phyloP scores from a whole-genome alignment of 495 filamentous ascomycete genomes.

The Geoglossum glabrum region DNA sequence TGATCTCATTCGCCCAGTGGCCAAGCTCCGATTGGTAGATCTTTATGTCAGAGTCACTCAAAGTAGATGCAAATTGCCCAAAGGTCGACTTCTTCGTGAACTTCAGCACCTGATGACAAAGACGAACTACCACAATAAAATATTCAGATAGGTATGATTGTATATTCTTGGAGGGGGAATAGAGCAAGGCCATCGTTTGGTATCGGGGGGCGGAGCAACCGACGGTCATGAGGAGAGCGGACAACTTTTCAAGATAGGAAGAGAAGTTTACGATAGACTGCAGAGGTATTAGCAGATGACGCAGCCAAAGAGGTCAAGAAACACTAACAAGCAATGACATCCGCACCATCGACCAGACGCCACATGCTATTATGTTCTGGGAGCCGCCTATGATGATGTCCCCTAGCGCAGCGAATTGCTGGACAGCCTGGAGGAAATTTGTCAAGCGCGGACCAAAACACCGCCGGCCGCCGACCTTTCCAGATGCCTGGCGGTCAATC shows the following conservation, averaged over 20 bases:
- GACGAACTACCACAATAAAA: slow-evolving; percentile 22
- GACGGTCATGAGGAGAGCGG: slow-evolving; percentile 21
- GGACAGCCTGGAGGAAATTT: slow-evolving; percentile 22
- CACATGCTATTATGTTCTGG: slow-evolving; percentile 26
- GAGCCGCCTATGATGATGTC: slow-evolving; percentile 24
- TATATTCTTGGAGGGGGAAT: slow-evolving; percentile 20
- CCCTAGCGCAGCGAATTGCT: slow-evolving; percentile 24
- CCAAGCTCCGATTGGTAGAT: slow-evolving; percentile 19
- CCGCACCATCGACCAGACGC: slow-evolving; percentile 24
- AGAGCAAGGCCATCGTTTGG: slow-evolving; percentile 21
- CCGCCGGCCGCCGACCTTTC: slow-evolving; percentile 12
- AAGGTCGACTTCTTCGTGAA: slow-evolving; percentile 19
- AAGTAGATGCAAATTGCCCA: slow-evolving; percentile 15
- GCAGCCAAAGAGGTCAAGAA: slow-evolving; percentile 4
- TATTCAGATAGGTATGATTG: slow-evolving; percentile 24
- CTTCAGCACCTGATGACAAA: slow-evolving; percentile 21
- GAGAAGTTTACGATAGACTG: slow-evolving; percentile 14
- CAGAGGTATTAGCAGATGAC: slow-evolving; percentile 13
- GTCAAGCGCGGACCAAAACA: slow-evolving; percentile 24
- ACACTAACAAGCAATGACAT: slow-evolving; percentile 20
- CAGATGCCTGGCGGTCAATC: slow-evolving; percentile 16
- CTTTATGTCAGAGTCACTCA: slow-evolving; percentile 16
- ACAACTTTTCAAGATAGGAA: slow-evolving; percentile 22
- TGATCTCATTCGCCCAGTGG: slow-evolving; percentile 21
- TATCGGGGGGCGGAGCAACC: slow-evolving; percentile 24